phyloP scores from a whole-genome alignment of 2,329 filamentous ascomycete species.

The Neofusicoccum umdonicola region DNA sequence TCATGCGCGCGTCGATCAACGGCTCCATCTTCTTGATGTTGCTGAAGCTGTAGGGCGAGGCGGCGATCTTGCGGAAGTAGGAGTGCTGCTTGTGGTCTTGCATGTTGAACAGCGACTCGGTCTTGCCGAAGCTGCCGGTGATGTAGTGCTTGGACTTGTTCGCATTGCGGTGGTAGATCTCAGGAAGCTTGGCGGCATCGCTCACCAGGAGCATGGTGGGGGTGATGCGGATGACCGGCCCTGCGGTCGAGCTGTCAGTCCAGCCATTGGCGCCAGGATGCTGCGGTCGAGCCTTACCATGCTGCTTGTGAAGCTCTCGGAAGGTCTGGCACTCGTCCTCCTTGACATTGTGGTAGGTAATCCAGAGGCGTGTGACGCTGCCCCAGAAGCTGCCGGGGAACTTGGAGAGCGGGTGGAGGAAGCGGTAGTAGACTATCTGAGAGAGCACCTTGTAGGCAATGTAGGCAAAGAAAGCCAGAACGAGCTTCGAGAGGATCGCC shows the following conservation, averaged over 20 bases:
- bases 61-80: slow-evolving; percentile 54
- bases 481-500: slow-evolving; percentile 9
- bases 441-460: slow-evolving; percentile 24
- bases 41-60: slow-evolving; percentile 54
- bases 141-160: slow-evolving; percentile 61
- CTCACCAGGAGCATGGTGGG: slow-evolving; percentile 54
- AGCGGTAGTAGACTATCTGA: slow-evolving; percentile 44
- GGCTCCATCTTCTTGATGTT: slow-evolving; percentile 61
- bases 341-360: slow-evolving; percentile 51
- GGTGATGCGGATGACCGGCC: slow-evolving; percentile 53
- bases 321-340: slow-evolving; percentile 46
- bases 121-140: slow-evolving; percentile 56
- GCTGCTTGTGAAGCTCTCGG: slow-evolving; percentile 46
- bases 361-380: slow-evolving; percentile 52
- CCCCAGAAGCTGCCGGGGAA: slow-evolving; percentile 58
- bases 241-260: slow-evolving; percentile 29
- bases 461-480: slow-evolving; percentile 18
- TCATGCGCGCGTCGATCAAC: slow-evolving; percentile 52
- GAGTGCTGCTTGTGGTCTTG: slow-evolving; percentile 52
- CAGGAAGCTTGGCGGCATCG: slow-evolving; percentile 54
- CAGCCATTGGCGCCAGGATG: neutral
- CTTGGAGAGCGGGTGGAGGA: slow-evolving; percentile 52
- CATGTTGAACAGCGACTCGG: slow-evolving; percentile 59
- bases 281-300: slow-evolving; percentile 39
- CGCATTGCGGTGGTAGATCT: slow-evolving; percentile 55